Base-by-base conservation (phyloP, 208 protist genomes). In the Wallacemonas sp. region DNA sequence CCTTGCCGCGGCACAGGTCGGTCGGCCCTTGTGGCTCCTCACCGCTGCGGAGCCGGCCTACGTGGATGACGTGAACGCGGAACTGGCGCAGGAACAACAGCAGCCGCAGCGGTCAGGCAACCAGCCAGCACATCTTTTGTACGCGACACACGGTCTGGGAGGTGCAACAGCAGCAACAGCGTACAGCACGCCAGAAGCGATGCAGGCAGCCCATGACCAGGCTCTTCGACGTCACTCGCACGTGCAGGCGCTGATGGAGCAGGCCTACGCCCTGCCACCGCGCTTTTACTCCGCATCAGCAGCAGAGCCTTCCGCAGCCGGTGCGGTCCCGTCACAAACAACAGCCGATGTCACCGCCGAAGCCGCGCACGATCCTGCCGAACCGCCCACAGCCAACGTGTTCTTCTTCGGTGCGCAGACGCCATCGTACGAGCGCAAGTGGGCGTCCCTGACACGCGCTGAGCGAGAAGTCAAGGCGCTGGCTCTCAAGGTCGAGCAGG, bases 11-110 rank as follows among this genome's bases (percentile, higher is more conserved):
- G 36, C 61, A 41, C 24, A 26, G 21, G 61, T 70, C 17, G 48
- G 54, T 9, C 48, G 65, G 21, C 24, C 54, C 9, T 21, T 70
- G 29, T 41, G 24, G 65, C 65, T 70, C 2, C 39, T 70, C 52
- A 70, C 54, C 3, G n/a, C 54, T 17, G 5, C 63, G 11, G 6
- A 21, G 5, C 23, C 11, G 38, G 16, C 11, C 4, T 17, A 44
- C 12, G 48, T 29, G 14, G 26, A 47, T 33, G 19, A 34, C 3
- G 36, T 44, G 0, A 33, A 0, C 16, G 32, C 36, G 32, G 56
- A 62, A 21, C 56, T 62, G 29, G 32, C 30, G 6, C 44, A 23
- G 9, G n/a, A n/a, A n/a, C n/a, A n/a, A n/a, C n/a, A n/a, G n/a
- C n/a, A n/a, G n/a, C n/a, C n/a, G n/a, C n/a, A n/a, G n/a, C n/a